A percentile compares a stretch with the other conserved stretches of the same genome.
Conservation (phyloP, 2,329 filamentous ascomycete species). For the Stagonosporopsis vannaccii region DNA sequence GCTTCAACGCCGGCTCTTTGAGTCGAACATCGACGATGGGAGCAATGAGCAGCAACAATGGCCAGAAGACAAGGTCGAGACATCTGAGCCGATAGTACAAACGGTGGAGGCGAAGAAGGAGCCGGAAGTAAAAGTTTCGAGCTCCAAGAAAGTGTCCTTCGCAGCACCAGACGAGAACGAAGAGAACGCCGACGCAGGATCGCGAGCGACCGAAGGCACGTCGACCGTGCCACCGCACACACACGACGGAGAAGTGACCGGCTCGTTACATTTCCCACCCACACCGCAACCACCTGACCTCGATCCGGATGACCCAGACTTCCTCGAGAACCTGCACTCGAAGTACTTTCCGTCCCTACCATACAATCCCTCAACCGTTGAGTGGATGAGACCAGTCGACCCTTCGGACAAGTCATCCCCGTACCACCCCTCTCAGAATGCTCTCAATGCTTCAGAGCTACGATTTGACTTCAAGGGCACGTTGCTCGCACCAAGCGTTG, state of each 20-base stretch:
- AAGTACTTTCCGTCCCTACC: constrained; percentile 94
- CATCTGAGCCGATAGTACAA: not conserved
- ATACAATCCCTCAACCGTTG: constrained; percentile 83
- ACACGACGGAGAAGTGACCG: constrained; percentile 67
- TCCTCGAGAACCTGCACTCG: constrained; percentile 81
- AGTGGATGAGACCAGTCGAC: constrained; percentile 79
- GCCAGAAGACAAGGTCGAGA: constrained; percentile 14
- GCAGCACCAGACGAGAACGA: constrained; percentile 19
- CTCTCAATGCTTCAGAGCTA: constrained; percentile 76
- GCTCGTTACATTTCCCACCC: constrained; percentile 67
- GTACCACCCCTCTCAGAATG: constrained; percentile 79
- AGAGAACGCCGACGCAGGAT: constrained; percentile 9
- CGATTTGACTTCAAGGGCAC: constrained; percentile 88
- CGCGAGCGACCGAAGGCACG: not conserved
- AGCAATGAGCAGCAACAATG: constrained; percentile 21
- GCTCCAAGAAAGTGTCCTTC: constrained; percentile 48
- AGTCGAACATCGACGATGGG: constrained; percentile 10
- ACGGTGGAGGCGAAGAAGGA: not conserved
- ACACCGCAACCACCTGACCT: constrained; percentile 70
- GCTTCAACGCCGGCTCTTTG: not conserved
- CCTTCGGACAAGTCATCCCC: constrained; percentile 71
- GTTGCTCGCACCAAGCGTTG: constrained; percentile 77
- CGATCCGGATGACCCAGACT: constrained; percentile 82
- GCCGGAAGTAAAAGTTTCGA: constrained; percentile 5
- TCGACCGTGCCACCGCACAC: constrained; percentile 62